Evolutionary conservation across 768 basidiomycete species (phyloP).

Genomic region (Mrakia gelida): DNA sequence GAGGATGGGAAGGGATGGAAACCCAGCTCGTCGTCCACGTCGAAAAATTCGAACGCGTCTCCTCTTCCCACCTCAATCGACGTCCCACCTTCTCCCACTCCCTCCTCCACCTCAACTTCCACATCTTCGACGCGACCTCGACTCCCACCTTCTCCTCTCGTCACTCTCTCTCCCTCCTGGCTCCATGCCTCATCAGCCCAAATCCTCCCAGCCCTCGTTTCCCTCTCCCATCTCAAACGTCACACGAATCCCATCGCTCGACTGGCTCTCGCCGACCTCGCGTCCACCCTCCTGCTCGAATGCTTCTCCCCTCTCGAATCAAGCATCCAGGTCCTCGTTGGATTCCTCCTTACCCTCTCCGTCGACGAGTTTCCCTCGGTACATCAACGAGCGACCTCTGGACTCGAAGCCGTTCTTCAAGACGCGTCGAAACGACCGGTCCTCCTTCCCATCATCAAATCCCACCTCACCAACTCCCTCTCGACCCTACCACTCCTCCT

Average conservation of each 20-base stretch:
- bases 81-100: slow-evolving; percentile 18
- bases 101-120: slow-evolving; percentile 31
- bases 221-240: slow-evolving; percentile 63
- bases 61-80: slow-evolving; percentile 23
- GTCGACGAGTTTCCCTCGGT: slow-evolving; percentile 37
- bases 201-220: slow-evolving; percentile 73
- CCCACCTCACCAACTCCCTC: slow-evolving; percentile 35
- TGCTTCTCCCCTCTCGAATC: slow-evolving; percentile 22
- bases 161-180: slow-evolving; percentile 67
- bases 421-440: not conserved
- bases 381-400: slow-evolving; percentile 24
- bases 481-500: slow-evolving; percentile 33
- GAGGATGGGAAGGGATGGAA: slow-evolving; percentile 30
- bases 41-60: slow-evolving; percentile 11
- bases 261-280: slow-evolving; percentile 56
- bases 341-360: slow-evolving; percentile 33
- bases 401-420: slow-evolving; percentile 59
- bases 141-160: slow-evolving; percentile 43
- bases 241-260: slow-evolving; percentile 70
- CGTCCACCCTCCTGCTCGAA: slow-evolving; percentile 53
- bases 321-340: slow-evolving; percentile 10
- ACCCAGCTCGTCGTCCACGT: slow-evolving; percentile 30
- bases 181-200: slow-evolving; percentile 75
- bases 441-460: slow-evolving; percentile 11
- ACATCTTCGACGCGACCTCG: slow-evolving; percentile 2